Percentiles rank a stretch among this genome's conserved stretches.
Evolutionary conservation across 108 stramenopile species (phyloP).

Genomic region (Chaetoceros tenuissimus): DNA sequence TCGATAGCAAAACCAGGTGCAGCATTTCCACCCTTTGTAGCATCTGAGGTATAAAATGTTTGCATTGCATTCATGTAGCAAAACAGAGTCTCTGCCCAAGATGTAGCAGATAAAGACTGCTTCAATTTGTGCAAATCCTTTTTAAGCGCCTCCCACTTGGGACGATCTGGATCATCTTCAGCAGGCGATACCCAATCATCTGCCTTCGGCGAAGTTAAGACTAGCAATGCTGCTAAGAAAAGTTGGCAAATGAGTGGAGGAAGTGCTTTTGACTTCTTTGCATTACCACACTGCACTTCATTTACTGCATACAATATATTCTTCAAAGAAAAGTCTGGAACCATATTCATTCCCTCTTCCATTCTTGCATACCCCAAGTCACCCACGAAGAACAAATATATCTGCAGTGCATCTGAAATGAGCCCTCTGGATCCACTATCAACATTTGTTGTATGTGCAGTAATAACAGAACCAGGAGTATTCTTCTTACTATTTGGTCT

Average conservation of each 20-base stretch:
- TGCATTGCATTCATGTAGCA: conserved; percentile 78
- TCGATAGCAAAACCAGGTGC: conserved; percentile 43
- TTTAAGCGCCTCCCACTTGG: conserved; percentile 28
- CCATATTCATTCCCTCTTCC: conserved; percentile 13
- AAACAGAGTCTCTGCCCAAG: conserved; percentile 64
- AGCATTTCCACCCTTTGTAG: conserved; percentile 36
- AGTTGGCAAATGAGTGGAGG: conserved; percentile 73
- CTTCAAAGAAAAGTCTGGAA: conserved; percentile 51
- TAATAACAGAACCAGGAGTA: conserved; percentile 4
- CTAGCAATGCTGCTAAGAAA: conserved; percentile 52
- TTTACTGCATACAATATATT: conserved; percentile 59
- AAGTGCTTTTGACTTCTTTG: conserved; percentile 45
- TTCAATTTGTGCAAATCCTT: conserved; percentile 31
- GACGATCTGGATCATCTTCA: conserved; percentile 8
- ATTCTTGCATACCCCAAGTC: conserved; percentile 50
- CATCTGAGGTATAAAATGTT: conserved; percentile 51
- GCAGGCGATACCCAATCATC: conserved; percentile 8
- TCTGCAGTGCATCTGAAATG: conserved; percentile 53
- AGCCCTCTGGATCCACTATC: conserved; percentile 27
- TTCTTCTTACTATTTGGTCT: conserved; percentile 3
- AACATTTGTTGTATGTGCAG: not conserved
- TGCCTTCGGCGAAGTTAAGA: conserved; percentile 30
- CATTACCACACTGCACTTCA: conserved; percentile 49
- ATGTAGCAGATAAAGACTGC: conserved; percentile 47
- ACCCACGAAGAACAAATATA: conserved; percentile 78